Percentiles rank a stretch among this genome's conserved stretches.
Conservation (phyloP, 305 asterid genomes). For the Fraxinus velutina region DNA sequence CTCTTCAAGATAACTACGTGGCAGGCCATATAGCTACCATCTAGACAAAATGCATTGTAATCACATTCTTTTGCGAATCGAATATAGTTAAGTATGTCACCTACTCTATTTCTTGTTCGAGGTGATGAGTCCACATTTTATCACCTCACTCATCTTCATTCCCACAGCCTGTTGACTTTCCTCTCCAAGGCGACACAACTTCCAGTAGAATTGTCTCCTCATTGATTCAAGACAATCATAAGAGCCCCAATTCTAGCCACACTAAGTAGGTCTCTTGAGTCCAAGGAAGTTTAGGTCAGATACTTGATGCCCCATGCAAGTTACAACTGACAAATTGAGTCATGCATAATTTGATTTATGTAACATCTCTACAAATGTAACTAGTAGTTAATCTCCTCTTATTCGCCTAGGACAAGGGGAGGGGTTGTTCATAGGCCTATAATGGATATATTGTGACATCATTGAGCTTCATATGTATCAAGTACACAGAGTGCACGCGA, state of each 20-base stretch:
- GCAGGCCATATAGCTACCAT: not conserved
- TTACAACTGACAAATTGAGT: not conserved
- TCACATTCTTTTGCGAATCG: not conserved
- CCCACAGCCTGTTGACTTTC: not conserved
- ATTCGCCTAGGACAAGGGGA: too few species aligned
- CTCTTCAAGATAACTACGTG: not conserved
- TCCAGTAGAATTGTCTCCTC: not conserved
- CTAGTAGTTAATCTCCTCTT: too few species aligned
- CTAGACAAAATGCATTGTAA: not conserved
- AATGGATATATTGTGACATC: not conserved
- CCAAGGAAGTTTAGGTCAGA: not conserved
- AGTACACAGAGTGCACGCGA: not conserved
- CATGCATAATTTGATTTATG: too few species aligned
- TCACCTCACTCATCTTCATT: not conserved
- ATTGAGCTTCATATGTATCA: not conserved
- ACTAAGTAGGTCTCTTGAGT: not conserved
- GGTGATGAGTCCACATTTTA: not conserved
- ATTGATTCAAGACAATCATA: not conserved
- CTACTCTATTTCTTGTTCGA: not conserved
- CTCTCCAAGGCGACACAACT: not conserved
- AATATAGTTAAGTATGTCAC: not conserved
- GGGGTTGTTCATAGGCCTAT: not conserved
- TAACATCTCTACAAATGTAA: too few species aligned
- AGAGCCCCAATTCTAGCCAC: not conserved
- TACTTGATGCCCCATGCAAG: not conserved